Evolutionary conservation across 2,329 filamentous ascomycete genomes (phyloP).

Genomic region (Botryotinia globosa): DNA sequence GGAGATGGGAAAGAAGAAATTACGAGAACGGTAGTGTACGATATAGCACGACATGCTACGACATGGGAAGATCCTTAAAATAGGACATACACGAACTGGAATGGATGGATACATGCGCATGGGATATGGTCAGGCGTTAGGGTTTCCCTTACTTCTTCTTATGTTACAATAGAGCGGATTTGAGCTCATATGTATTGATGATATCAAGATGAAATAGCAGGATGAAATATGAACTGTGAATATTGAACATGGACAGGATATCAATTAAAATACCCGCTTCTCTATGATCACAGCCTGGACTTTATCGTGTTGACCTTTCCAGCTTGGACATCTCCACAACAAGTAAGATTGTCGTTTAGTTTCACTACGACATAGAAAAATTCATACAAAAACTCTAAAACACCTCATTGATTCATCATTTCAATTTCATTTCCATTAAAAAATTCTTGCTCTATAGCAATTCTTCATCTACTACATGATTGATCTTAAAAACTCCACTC

Average conservation of each 20-base stretch:
- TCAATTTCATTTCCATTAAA: conserved; percentile 17
- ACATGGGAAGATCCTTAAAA: background rate
- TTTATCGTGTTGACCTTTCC: no score
- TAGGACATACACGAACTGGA: background rate
- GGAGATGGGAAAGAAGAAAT: background rate
- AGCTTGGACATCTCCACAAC: background rate
- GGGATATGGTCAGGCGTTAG: background rate
- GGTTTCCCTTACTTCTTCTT: background rate
- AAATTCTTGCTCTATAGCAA: conserved; percentile 16
- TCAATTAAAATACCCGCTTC: background rate
- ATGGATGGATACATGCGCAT: background rate
- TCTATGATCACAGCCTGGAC: background rate
- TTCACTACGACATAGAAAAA: no score
- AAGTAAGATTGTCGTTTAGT: background rate
- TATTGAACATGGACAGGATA: background rate
- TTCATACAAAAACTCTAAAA: background rate
- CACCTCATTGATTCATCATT: background rate
- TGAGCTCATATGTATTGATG: background rate
- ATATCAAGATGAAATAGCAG: conserved; percentile 2
- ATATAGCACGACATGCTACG: background rate
- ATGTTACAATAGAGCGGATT: background rate
- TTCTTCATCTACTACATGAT: conserved; percentile 12
- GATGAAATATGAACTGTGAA: background rate
- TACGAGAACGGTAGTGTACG: background rate
- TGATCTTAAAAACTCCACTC: conserved; percentile 17